Evolutionary conservation across 441 rosid species (phyloP), one percentile per base, ranked within the genome.

Genomic region (Geranium incanum): DNA sequence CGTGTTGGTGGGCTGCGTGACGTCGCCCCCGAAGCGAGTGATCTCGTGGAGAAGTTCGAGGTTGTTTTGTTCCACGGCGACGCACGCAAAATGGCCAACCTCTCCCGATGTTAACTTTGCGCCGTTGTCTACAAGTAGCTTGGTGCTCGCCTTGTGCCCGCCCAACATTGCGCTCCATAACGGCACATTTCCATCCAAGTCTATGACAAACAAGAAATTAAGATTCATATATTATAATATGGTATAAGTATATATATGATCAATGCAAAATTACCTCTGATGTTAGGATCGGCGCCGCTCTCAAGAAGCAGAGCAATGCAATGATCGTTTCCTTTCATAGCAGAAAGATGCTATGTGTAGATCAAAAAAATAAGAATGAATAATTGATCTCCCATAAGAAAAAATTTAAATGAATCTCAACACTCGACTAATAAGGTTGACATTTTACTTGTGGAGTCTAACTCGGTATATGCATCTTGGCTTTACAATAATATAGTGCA

Each of bases 91-190:
- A 33, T 81, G 80, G 43, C 87, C 84, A 36, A 84, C 87, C 70
- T 86, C 88, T 21, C 88, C 95, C 0, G 79, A 67, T 65, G 81
- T 78, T 71, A 95, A 50, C 16, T 45, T 77, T 43, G 95, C 96
- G 1, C 95, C 93, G 18, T 89, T 90, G 64, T 92, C 89, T 41
- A 71, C 65, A 0, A 95, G 87, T 72, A 88, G 84, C 73, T 84
- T 80, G 43, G 78, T 70, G 50, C 85, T 82, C 6, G 79, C 68
- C 72, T 86, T 77, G 52, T 92, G 95, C 66, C 85, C 81, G 67
- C 89, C 97, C 59, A 69, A 23, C 70, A 95, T 78, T 68, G 99
- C 96, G 73, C 90, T 97, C 97, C 97, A 95, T 43, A 95, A 71
- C 3, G 99, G 90, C 45, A 92, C 84, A 68, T 63, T 89, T 28